Conservation (phyloP, 768 basidiomycete species). For the Xerocomellus chrysenteron region DNA sequence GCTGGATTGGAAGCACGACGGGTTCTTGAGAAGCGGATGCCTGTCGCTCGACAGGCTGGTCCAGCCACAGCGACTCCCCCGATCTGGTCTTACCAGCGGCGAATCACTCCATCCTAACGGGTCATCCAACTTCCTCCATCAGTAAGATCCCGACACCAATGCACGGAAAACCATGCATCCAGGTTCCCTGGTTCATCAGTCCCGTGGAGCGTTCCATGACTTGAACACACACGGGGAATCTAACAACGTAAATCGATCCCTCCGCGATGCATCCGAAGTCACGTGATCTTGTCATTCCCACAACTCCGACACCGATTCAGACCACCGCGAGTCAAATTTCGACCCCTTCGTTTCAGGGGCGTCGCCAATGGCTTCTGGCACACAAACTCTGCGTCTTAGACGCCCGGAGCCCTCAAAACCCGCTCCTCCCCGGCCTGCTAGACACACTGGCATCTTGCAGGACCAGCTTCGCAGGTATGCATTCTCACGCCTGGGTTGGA, state of each 20-base stretch:
- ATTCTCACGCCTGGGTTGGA: not conserved
- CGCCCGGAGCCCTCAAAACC: conserved; percentile 36
- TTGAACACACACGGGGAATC: not conserved
- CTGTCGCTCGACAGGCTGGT: conserved; percentile 18
- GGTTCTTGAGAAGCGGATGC: conserved; percentile 30
- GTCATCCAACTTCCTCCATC: conserved; percentile 14
- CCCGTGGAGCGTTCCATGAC: not conserved
- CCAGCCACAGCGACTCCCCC: conserved; percentile 30
- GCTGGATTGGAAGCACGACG: conserved; percentile 26
- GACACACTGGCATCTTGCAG: conserved; percentile 73
- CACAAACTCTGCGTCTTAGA: conserved; percentile 51
- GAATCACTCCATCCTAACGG: conserved; percentile 24
- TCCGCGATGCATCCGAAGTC: conserved; percentile 5
- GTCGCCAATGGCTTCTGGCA: conserved; percentile 42
- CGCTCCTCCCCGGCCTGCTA: conserved; percentile 28
- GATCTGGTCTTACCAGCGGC: conserved; percentile 28
- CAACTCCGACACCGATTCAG: not conserved
- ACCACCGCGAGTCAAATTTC: not conserved
- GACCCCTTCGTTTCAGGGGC: not conserved
- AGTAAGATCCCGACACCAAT: not conserved
- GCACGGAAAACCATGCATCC: not conserved
- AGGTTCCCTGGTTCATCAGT: not conserved
- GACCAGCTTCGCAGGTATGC: conserved; percentile 73
- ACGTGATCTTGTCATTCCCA: conserved; percentile 7
- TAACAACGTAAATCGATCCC: not conserved